Evolutionary conservation across 192 early-diverging fungal species (phyloP).

Genomic region (Spinellus fusiger): DNA sequence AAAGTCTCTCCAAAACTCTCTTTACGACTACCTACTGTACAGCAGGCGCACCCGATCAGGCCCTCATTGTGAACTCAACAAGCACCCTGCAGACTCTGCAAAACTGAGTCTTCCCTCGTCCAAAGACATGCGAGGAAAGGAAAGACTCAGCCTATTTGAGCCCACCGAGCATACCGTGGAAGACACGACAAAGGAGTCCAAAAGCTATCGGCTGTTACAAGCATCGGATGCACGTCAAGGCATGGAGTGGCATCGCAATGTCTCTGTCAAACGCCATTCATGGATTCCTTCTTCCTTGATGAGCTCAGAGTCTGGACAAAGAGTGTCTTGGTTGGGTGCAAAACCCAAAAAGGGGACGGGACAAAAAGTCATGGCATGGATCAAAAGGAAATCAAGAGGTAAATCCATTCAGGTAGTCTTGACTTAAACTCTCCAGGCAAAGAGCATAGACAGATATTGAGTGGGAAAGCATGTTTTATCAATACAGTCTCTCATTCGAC

Average conservation of each 20-base stretch:
- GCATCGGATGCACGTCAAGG: not conserved
- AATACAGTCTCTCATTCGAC: not conserved
- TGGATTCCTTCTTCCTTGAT: not conserved
- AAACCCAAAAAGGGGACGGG: conserved; percentile 19
- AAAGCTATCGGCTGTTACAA: not conserved
- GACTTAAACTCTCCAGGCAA: not conserved
- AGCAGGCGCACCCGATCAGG: not conserved
- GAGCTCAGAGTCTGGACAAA: not conserved
- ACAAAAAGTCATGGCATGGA: conserved; percentile 51
- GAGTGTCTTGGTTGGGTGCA: not conserved
- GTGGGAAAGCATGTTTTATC: not conserved
- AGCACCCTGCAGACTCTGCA: not conserved
- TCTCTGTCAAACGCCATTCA: not conserved
- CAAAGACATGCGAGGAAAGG: too few relatives aligned
- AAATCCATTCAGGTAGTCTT: not conserved
- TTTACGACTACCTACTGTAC: not conserved
- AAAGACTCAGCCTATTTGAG: too few relatives aligned
- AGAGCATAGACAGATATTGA: not conserved
- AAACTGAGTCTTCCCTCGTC: too few relatives aligned
- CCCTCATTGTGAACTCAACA: not conserved
- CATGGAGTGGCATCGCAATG: not conserved
- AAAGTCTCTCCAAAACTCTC: not conserved
- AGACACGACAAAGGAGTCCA: not conserved
- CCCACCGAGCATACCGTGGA: too few relatives aligned
- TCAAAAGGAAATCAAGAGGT: conserved; percentile 33